Base-by-base conservation (phyloP, 768 basidiomycete species). In the Termitomyces sp. region DNA sequence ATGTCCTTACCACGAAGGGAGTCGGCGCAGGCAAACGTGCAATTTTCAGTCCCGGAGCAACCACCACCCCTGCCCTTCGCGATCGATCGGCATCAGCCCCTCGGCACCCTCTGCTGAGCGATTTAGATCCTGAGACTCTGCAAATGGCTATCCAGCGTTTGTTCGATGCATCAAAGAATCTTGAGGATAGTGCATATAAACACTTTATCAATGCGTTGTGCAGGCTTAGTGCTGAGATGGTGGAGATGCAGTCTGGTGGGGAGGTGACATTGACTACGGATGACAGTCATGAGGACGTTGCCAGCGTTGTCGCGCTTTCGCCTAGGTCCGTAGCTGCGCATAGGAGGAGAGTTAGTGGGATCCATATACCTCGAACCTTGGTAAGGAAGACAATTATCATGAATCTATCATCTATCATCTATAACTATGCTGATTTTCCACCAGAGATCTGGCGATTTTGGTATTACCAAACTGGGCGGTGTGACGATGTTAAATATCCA, bases 391-490 rank as follows among this genome's bases (percentile, higher is more conserved):
- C 26, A 33, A 28, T 28, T 14, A 59, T 5, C 20, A 0, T 53
- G 9, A 4, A 20, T n/a, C 41, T n/a, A 14, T 43, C 56, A 20
- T n/a, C 41, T n/a, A 14, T 43, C 56, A 57, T 30, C 41, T 40
- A 23, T 23, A 46, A 23, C 20, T 44, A 44, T 55, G 0, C 33
- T 35, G 9, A 47, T 50, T 30, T 58, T 56, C n/a, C n/a, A 28
- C 58, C 44, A 94, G 91, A 82, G 90, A n/a, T 82, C 89, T 0
- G 92, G 91, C 0, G 96, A 99, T 63, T 98, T 97, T 75, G 92
- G 93, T n/a, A 87, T 98, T 58, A 83, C 83, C 60, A 93, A 92
- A 68, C 75, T 98, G 26, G 90, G 93, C 9, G 82, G 84, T 1
- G 87, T 96, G 10, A 81, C 88, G 0, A 78, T 86, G 64, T 79